Base-by-base conservation (phyloP, 1,284 basidiomycete species). In the Fomitopsis schrenkii region DNA sequence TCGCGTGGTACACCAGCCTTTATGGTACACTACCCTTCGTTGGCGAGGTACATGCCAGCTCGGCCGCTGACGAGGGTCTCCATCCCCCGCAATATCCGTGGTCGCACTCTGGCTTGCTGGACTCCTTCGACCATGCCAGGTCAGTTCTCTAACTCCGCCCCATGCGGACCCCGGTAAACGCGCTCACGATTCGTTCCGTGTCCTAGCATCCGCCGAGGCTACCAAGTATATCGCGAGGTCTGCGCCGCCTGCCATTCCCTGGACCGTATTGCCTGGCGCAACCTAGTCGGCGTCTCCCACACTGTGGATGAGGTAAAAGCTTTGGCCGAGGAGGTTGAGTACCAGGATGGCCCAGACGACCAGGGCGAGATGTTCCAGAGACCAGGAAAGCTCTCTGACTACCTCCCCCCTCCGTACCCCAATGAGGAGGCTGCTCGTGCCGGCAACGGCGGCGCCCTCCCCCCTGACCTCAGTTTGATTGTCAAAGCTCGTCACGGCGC, bases 211-310 rank as follows among this genome's bases (percentile, higher is more conserved):
- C 94, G 97, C 72, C 90, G 97, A 74, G 97, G 97, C 35, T 99
- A 97, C 83, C 92, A 95, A 78, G 97, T 99, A 57, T 99, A 99
- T 84, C 94, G 95, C 64, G 97, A 99, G 80, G 97, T 99, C 62
- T 99, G 97, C 77, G 93, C 97, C 6, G 94, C 97, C 17, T 99
- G 97, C 80, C 97, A 99, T 79, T 99, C 97, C 54, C 89, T 99
- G 63, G 94, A 99, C 82, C 95, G 97, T 71, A 96, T 99, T 75
- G 97, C 97, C 64, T 99, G 97, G 97, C 94, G 97, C 74, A 99
- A 99, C 82, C 83, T 99, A 63, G 97, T 99, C 69, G 97, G 95
- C 74, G 94, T 98, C 62, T 98, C 95, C 42, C 97, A 99, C 81
- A 94, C 91, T 65, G 97, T 85, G 57, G 94, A 97, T 69, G 97